Conservation (phyloP, 352 stramenopile species). For the Phytopythium mirpurense region DNA sequence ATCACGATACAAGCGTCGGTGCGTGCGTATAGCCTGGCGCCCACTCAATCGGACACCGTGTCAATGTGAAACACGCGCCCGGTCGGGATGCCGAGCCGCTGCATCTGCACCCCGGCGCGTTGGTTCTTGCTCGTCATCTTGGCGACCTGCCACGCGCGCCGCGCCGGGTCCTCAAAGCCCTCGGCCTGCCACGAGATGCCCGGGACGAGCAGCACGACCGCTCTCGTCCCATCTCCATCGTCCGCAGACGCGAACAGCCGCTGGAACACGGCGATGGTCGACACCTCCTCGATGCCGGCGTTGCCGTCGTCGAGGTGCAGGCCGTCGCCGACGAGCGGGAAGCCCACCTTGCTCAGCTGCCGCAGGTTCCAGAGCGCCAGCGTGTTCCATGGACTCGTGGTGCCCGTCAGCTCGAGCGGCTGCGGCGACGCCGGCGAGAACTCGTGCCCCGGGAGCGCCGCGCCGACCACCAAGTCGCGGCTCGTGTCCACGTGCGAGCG, state of each 20-base stretch:
- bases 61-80: constrained; percentile 48
- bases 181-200: constrained; percentile 83
- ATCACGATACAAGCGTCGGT: too few species aligned
- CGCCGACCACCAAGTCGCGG: constrained; percentile 87
- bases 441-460: constrained; percentile 78
- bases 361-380: constrained; percentile 91
- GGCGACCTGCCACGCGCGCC: constrained; percentile 88
- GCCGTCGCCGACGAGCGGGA: constrained; percentile 87
- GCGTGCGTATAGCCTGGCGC: too few species aligned
- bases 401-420: constrained; percentile 67
- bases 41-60: neutral
- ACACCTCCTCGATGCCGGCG: constrained; percentile 90
- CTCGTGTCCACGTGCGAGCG: constrained; percentile 58
- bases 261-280: constrained; percentile 90
- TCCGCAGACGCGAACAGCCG: constrained; percentile 37
- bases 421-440: constrained; percentile 37
- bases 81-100: constrained; percentile 38
- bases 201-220: constrained; percentile 82
- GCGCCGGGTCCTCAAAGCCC: constrained; percentile 47
- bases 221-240: constrained; percentile 31
- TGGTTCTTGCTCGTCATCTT: constrained; percentile 95
- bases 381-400: constrained; percentile 96
- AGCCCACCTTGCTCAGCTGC: constrained; percentile 89
- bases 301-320: constrained; percentile 39
- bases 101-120: constrained; percentile 74